Conservation (phyloP, 345 rosid species). For the Erodium maritimum region DNA sequence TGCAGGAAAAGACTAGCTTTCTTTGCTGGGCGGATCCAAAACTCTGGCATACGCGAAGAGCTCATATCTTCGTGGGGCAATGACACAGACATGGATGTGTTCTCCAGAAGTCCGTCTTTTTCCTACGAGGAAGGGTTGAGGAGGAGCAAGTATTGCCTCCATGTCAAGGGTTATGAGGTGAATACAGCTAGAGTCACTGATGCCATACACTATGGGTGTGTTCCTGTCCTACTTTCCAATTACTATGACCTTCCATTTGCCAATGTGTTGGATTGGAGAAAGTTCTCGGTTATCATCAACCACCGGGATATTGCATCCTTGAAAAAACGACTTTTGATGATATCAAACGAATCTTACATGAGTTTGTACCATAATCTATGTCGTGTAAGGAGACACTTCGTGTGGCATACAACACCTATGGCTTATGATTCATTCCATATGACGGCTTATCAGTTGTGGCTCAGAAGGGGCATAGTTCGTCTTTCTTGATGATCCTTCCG, state of each 20-base stretch:
- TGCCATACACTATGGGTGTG: constrained; percentile 30
- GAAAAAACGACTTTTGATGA: constrained; percentile 17
- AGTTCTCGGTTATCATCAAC: constrained; percentile 27
- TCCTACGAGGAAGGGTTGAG: constrained; percentile 28
- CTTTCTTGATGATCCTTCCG: constrained; percentile 9
- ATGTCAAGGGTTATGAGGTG: constrained; percentile 36
- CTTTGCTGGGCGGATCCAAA: constrained; percentile 30
- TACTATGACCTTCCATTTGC: constrained; percentile 37
- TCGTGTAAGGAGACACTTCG: constrained; percentile 25
- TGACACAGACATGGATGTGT: constrained; percentile 21
- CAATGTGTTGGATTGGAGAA: constrained; percentile 30
- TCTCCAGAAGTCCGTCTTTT: constrained; percentile 14
- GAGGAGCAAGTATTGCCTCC: constrained; percentile 34
- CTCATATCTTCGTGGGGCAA: constrained; percentile 22
- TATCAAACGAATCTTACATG: constrained; percentile 12
- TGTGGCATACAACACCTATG: constrained; percentile 26
- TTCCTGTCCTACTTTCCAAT: constrained; percentile 33
- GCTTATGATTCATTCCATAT: constrained; percentile 35
- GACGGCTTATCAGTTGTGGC: constrained; percentile 44
- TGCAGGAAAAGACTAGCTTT: constrained; percentile 30
- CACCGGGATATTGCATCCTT: constrained; percentile 17
- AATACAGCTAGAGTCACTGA: constrained; percentile 34
- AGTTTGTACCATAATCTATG: constrained; percentile 24
- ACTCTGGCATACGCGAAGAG: constrained; percentile 22
- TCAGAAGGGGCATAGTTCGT: constrained; percentile 20